Base-by-base conservation (phyloP, 1,139 yeast genomes). In the Nakaseomyces delphensis region DNA sequence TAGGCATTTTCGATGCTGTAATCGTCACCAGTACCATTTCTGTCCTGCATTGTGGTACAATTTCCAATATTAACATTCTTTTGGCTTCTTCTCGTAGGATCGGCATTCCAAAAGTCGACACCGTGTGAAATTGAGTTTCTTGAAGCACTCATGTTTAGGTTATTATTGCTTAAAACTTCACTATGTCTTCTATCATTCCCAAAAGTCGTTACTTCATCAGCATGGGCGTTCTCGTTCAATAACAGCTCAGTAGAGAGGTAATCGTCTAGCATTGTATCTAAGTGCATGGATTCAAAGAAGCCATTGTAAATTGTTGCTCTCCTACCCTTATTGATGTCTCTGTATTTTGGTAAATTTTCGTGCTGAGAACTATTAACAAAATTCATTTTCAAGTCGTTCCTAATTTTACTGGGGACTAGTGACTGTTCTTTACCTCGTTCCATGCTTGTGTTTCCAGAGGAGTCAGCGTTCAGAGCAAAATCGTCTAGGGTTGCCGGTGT, bases 71-170 rank as follows among this genome's bases (percentile, higher is more conserved):
- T n/a, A 35, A 39, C 24, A 35, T 42, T 25, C 25, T 25, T 30
- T 21, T 18, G 24, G 27, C 23, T 15, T 40, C 18, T 28, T 39
- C 30, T 30, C 38, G 14, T 29, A 32, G 11, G 10, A 20, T 42
- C 33, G 41, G 49, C 39, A 40, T 51, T 56, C 63, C 63, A 57
- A 38, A 55, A 50, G 39, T 59, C 60, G 8, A 55, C 45, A 24
- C 50, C 45, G 39, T 57, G 55, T 10, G 63, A 59, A 16, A 59
- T 58, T 2, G 63, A 57, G 14, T 53, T 52, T 19, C 62, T 47
- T 4, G 52, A 33, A 13, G 43, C 45, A 15, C 44, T 45, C 16
- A 33, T 4, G 11, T 33, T 33, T 3, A 33, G 5, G 15, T 20
- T 11, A 5, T 33, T 33, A 4, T 21, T 21, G n/a, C 55, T 27